phyloP scores from a whole-genome alignment of 495 filamentous ascomycete genomes.

The Daldinia grandis region DNA sequence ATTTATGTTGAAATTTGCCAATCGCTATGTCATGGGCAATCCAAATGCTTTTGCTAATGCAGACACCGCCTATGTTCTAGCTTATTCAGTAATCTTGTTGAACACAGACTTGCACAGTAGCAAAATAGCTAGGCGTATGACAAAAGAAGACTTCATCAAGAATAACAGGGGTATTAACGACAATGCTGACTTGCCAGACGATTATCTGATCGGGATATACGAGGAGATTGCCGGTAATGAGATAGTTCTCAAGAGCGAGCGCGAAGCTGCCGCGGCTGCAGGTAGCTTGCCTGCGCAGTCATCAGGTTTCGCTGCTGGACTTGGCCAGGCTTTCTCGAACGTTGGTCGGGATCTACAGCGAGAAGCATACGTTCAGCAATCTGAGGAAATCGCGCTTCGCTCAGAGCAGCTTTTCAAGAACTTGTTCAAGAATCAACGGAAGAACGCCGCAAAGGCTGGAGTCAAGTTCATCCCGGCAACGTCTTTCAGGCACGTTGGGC shows the following conservation, averaged over 20 bases:
- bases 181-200: constrained; percentile 88
- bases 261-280: constrained; percentile 81
- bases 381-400: constrained; percentile 80
- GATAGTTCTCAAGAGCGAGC: constrained; percentile 92
- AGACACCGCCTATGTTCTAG: constrained; percentile 94
- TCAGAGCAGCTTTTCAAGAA: constrained; percentile 86
- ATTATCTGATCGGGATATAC: constrained; percentile 88
- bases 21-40: constrained; percentile 92
- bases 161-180: constrained; percentile 99
- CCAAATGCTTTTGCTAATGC: constrained; percentile 98
- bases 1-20: constrained; percentile 99
- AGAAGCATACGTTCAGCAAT: constrained; percentile 92
- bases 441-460: constrained; percentile 72
- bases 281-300: constrained; percentile 67
- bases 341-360: constrained; percentile 91
- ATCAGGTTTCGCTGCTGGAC: constrained; percentile 78
- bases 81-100: constrained; percentile 95
- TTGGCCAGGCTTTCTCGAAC: constrained; percentile 88
- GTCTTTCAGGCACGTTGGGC: constrained; percentile 91
- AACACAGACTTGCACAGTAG: constrained; percentile 95
- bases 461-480: constrained; percentile 89
- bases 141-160: constrained; percentile 95
- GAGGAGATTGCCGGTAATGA: constrained; percentile 92
- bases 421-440: constrained; percentile 84
- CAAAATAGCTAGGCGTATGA: constrained; percentile 90